phyloP scores from a whole-genome alignment of 1,284 basidiomycete genomes.

The Calocybe gambosa region DNA sequence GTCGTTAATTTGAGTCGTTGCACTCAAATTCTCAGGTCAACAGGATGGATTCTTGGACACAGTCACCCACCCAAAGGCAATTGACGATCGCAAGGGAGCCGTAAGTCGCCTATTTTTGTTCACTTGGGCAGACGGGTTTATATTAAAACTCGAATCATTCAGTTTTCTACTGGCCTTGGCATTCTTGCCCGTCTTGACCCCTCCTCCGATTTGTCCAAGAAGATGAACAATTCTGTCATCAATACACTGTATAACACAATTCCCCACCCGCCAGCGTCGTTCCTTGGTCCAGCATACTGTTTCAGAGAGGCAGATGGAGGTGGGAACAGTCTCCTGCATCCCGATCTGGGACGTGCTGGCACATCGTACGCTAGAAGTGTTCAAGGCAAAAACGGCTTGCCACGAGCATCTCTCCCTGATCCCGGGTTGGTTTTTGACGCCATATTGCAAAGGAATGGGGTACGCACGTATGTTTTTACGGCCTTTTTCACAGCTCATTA shows the following conservation, averaged over 20 bases:
- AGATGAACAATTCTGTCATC: constrained; percentile 23
- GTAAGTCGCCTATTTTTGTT: constrained; percentile 17
- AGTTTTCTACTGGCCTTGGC: constrained; percentile 27
- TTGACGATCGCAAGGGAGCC: constrained; percentile 31
- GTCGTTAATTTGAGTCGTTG: neutral
- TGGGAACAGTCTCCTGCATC: constrained; percentile 35
- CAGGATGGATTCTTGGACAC: constrained; percentile 26
- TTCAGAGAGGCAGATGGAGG: constrained; percentile 37
- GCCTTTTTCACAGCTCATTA: neutral
- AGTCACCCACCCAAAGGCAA: constrained; percentile 23
- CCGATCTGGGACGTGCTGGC: constrained; percentile 38
- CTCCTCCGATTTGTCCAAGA: constrained; percentile 17
- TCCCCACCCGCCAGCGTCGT: constrained; percentile 42
- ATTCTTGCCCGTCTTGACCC: constrained; percentile 27
- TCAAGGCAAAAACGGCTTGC: constrained; percentile 28
- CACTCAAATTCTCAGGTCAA: neutral
- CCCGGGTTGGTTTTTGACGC: constrained; percentile 44
- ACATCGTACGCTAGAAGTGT: constrained; percentile 43
- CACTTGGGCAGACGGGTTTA: neutral
- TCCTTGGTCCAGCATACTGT: constrained; percentile 30
- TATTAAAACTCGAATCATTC: neutral
- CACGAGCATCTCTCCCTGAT: constrained; percentile 37
- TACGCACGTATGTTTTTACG: neutral
- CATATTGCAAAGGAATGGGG: constrained; percentile 34
- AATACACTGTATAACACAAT: constrained; percentile 37